Base-by-base conservation (phyloP, 2,329 filamentous ascomycete species). In the Mycocentrospora acerina region DNA sequence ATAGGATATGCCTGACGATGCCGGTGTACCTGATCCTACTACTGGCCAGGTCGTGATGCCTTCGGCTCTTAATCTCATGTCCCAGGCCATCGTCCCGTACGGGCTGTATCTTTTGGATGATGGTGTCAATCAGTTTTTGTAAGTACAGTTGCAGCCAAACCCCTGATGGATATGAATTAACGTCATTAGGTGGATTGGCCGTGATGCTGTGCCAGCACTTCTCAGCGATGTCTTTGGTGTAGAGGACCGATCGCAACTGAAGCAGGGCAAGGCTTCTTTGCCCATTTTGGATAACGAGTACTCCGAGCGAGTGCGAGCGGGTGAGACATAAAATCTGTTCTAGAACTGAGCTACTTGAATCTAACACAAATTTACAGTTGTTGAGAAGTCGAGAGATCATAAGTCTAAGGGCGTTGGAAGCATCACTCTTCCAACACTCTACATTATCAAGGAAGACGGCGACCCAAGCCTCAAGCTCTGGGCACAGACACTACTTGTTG, bases 61-160 rank as follows among this genome's bases (percentile, higher is more conserved):
- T 16, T 88, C 88, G 4, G 77, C 88, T 0, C 57, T 88, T 59
- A 96, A 96, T 67, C 78, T 97, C 41, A 90, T 89, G 3, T 95
- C 90, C 1, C 89, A 91, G 67, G 82, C 86, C 31, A 80, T 98
- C 33, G 88, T 89, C 3, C 81, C 90, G 1, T 95, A 94, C 62
- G 93, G 93, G 18, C 74, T 98, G 13, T 98, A 98, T 69, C 79
- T 98, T 41, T 93, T 98, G 57, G 93, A 98, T 58, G 93, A 98
- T 60, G 90, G 90, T 3, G 91, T 96, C 69, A 96, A 89, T 5
- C 93, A 98, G 66, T 98, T 98, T 78, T 72, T 98, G 39, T 56
- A 46, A 35, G 53, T 48, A 32, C 4, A 24, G 5, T 5, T 16
- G 7, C 11, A 13, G 12, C 13, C 18, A 9, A 2, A 14, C 4